Conservation (phyloP, 345 rosid species). For the Limnanthes douglasii region DNA sequence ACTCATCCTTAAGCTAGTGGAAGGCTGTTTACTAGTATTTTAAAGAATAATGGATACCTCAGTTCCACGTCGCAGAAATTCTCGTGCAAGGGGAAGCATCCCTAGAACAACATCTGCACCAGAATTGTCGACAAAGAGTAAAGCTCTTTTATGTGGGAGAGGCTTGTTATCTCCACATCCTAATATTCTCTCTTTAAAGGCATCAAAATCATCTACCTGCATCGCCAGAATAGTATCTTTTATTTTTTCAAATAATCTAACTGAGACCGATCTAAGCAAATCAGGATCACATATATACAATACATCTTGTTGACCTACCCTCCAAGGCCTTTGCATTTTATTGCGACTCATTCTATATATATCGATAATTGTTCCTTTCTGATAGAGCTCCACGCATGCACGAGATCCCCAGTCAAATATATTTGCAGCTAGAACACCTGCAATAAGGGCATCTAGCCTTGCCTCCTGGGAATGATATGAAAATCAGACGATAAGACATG, state of each 20-base stretch:
- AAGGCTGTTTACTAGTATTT: background rate
- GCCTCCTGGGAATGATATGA: conserved; percentile 45
- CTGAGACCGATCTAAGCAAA: background rate
- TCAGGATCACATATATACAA: background rate
- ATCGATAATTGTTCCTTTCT: conserved; percentile 95
- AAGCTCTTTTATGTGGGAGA: conserved; percentile 72
- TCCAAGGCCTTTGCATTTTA: conserved; percentile 99
- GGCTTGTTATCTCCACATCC: conserved; percentile 53
- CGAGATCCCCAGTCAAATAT: conserved; percentile 99
- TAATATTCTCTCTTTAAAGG: conserved; percentile 77
- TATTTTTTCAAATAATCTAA: too few relatives aligned
- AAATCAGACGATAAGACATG: conserved; percentile 1
- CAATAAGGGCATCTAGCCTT: conserved; percentile 76
- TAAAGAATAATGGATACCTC: conserved; percentile 34
- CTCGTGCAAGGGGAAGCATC: conserved; percentile 97
- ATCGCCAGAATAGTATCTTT: too few relatives aligned
- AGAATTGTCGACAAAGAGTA: conserved; percentile 94
- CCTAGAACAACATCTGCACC: conserved; percentile 93
- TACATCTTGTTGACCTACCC: conserved; percentile 28
- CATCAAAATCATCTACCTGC: conserved; percentile 94
- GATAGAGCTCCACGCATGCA: conserved; percentile 97
- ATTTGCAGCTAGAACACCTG: conserved; percentile 97
- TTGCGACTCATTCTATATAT: conserved; percentile 97
- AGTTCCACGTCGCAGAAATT: conserved; percentile 89
- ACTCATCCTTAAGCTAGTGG: too few relatives aligned